A percentile compares a stretch with the other conserved stretches of the same genome.
Evolutionary conservation across 768 basidiomycete species (phyloP).

Genomic region (Serendipita sp.): DNA sequence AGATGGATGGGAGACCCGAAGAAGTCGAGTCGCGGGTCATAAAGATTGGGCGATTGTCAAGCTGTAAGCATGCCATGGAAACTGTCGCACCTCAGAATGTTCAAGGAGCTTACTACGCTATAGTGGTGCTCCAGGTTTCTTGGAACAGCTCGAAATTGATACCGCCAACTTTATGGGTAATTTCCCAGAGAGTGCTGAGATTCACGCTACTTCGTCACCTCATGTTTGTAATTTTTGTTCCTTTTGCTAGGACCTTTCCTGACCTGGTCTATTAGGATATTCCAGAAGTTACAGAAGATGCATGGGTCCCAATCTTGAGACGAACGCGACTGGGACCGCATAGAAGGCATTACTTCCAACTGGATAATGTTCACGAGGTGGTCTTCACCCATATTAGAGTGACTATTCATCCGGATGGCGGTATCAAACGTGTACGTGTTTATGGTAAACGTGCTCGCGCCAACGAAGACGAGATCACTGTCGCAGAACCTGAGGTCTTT

Average conservation of each 20-base stretch:
- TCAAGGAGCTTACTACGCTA: constrained; percentile 4
- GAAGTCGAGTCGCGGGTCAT: constrained; percentile 64
- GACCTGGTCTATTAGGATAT: constrained; percentile 11
- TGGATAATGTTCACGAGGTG: constrained; percentile 43
- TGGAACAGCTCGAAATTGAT: constrained; percentile 74
- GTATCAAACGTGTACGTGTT: constrained; percentile 82
- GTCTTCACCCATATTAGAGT: constrained; percentile 72
- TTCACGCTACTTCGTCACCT: constrained; percentile 38
- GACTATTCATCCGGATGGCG: constrained; percentile 90
- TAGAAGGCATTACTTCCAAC: constrained; percentile 75
- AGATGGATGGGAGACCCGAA: constrained; percentile 96
- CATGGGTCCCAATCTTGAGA: constrained; percentile 64
- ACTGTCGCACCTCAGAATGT: not conserved
- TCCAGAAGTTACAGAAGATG: constrained; percentile 25
- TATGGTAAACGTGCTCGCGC: constrained; percentile 40
- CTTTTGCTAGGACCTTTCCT: not conserved
- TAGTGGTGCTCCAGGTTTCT: constrained; percentile 57
- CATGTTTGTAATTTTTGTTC: constrained; percentile 23
- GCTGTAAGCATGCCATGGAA: constrained; percentile 38
- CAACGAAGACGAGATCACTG: not conserved
- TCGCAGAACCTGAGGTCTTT: not conserved
- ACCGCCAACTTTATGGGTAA: constrained; percentile 94
- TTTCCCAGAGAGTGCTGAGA: constrained; percentile 76
- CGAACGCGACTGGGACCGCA: constrained; percentile 77
- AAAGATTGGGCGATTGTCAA: constrained; percentile 86